Evolutionary conservation across 352 stramenopile genomes (phyloP).

Genomic region (Pythium scleroteichum): DNA sequence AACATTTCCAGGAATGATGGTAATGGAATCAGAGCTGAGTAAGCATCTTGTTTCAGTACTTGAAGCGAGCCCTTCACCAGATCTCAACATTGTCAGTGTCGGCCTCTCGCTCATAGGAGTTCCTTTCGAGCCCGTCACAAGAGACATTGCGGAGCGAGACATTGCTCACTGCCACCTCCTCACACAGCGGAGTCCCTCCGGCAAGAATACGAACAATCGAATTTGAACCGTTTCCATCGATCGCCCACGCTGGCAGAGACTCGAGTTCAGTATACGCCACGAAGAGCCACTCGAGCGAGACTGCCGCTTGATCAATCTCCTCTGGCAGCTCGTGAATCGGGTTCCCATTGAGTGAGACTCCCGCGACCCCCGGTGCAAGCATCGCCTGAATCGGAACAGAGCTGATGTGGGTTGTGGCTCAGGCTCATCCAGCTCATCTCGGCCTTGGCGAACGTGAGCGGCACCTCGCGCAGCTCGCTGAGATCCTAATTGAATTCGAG

Average conservation of each 20-base stretch:
- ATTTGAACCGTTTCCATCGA: neutral
- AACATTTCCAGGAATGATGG: neutral
- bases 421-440: neutral
- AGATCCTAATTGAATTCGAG: neutral
- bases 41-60: no score
- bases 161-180: no score
- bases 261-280: neutral
- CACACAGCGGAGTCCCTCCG: neutral
- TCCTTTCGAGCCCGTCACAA: neutral
- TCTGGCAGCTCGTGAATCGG: neutral
- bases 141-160: no score
- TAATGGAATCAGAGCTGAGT: no score
- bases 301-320: neutral
- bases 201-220: neutral
- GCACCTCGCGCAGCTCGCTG: neutral
- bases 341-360: neutral
- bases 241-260: neutral
- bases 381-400: neutral
- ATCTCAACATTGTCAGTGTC: neutral
- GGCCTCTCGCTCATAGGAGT: neutral
- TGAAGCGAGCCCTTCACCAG: neutral
- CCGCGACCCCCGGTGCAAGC: neutral
- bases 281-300: neutral
- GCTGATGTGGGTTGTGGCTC: neutral
- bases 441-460: neutral